Base-by-base conservation (phyloP, 495 filamentous ascomycete species). In the Extremus antarcticus region DNA sequence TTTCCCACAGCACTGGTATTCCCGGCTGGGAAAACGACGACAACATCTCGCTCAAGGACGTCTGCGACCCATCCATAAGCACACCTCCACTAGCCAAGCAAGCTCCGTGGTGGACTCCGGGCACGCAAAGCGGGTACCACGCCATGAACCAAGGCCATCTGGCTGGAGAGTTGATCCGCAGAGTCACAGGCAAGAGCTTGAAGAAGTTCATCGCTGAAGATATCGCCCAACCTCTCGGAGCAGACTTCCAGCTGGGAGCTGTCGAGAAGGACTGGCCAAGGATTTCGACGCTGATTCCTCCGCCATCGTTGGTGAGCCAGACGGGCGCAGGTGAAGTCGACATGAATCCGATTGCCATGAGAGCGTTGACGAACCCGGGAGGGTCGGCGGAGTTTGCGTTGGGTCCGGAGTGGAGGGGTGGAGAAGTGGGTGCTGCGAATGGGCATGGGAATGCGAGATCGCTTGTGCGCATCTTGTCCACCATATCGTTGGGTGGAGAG, bases 101-200 rank as follows among this genome's bases (percentile, higher is more conserved):
- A 23, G 59, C 67, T 1, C 74, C 73, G 3, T 74, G 72, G 73
- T 76, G 68, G 63, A 67, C 61, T 1, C 72, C 74, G 11, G 73
- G 74, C 1, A 67, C 69, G 8, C 57, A 56, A 0, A 63, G 55
- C 17, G 74, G 67, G 0, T 77, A 77, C 43, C 73, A 77, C 22
- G 48, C 69, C 8, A 10, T 64, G 22, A 67, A 49, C 2, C 69
- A 71, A 52, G 74, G 74, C 1, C 65, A 71, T 51, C 48, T 77
- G 20, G 48, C 75, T 8, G 70, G 67, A 7, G 73, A 71, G 24
- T 47, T 76, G 17, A 63, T 76, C 11, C 63, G 62, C 13, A 67
- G 69, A 3, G 61, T 70, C 2, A 68, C 65, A 8, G 72, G 72
- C 0, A 73, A 71, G 24, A 23, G 63, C 0, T 51, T 75, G 38